Conservation (phyloP, 129 eudicot species). For the Tanacetum coccineum region DNA sequence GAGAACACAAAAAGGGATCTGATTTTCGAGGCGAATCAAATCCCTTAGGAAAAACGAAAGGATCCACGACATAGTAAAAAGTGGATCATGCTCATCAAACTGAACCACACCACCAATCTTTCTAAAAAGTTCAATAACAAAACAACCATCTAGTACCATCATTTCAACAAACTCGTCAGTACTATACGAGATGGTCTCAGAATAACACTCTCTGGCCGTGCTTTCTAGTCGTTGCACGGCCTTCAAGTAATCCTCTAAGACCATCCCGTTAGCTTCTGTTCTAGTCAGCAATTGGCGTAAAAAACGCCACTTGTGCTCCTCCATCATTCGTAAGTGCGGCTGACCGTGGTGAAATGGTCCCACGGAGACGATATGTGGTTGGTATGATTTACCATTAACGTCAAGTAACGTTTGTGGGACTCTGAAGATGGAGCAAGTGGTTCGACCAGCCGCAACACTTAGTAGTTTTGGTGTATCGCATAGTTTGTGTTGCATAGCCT, state of each 20-base stretch:
- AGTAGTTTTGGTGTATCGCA: slow-evolving; percentile 52
- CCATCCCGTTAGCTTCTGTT: slow-evolving; percentile 30
- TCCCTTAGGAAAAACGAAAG: slow-evolving; percentile 63
- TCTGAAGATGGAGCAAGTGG: slow-evolving; percentile 64
- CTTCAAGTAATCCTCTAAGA: slow-evolving; percentile 35
- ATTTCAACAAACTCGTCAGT: slow-evolving; percentile 61
- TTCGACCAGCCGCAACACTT: slow-evolving; percentile 55
- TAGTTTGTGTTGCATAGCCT: slow-evolving; percentile 49
- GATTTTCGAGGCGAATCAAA: slow-evolving; percentile 69
- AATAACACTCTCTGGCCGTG: slow-evolving; percentile 55
- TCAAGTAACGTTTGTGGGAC: slow-evolving; percentile 63
- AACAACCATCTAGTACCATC: slow-evolving; percentile 91
- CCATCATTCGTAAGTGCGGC: slow-evolving; percentile 54
- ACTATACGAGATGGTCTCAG: slow-evolving; percentile 31
- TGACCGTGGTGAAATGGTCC: slow-evolving; percentile 82
- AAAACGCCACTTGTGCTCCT: slow-evolving; percentile 88
- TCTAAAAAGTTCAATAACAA: slow-evolving; percentile 64
- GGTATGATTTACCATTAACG: slow-evolving; percentile 54
- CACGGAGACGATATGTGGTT: slow-evolving; percentile 66
- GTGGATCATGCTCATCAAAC: slow-evolving; percentile 55
- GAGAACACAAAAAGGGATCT: slow-evolving; percentile 67
- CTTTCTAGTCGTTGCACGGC: slow-evolving; percentile 55
- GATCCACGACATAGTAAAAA: slow-evolving; percentile 63
- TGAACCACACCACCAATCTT: slow-evolving; percentile 36
- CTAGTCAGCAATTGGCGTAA: slow-evolving; percentile 44